phyloP scores from a whole-genome alignment of 208 protist genomes.

The Trypanosoma rangeli region DNA sequence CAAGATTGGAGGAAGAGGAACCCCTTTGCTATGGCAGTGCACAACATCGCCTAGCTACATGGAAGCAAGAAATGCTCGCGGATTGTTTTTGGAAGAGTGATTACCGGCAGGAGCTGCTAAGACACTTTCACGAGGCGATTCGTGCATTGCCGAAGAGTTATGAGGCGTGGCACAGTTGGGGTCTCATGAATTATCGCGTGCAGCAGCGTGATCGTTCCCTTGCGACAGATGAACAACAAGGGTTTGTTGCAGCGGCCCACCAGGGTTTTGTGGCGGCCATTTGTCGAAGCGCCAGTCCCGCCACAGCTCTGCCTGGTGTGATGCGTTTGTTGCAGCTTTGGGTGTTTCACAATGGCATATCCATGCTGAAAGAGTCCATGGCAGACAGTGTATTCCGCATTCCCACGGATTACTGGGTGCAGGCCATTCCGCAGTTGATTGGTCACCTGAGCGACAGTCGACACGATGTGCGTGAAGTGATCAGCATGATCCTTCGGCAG shows the following conservation, averaged over 20 bases:
- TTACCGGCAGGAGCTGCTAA: constrained; percentile 67
- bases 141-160: constrained; percentile 72
- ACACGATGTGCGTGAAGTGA: constrained; percentile 91
- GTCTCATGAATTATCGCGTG: constrained; percentile 96
- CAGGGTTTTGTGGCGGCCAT: constrained; percentile 98
- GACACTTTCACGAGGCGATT: constrained; percentile 86
- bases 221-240: constrained; percentile 61
- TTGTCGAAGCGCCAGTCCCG: constrained; percentile 67
- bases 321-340: constrained; percentile 98
- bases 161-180: constrained; percentile 98
- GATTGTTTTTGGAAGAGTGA: constrained; percentile 82
- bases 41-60: constrained; percentile 77
- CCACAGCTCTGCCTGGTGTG: constrained; percentile 93
- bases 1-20: constrained; percentile 59
- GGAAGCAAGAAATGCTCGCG: constrained; percentile 86
- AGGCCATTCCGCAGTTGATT: constrained; percentile 99
- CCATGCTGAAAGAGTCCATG: constrained; percentile 85
- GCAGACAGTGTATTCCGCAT: constrained; percentile 94
- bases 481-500: constrained; percentile 93
- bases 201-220: constrained; percentile 87
- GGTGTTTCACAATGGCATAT: constrained; percentile 95
- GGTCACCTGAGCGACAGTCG: constrained; percentile 95
- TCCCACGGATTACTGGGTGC: constrained; percentile 98
- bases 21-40: constrained; percentile 69
- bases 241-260: constrained; percentile 91